A percentile compares a stretch with the other conserved stretches of the same genome.
Evolutionary conservation across 2,329 filamentous ascomycete genomes (phyloP).

Genomic region (Xylariaceae sp.): DNA sequence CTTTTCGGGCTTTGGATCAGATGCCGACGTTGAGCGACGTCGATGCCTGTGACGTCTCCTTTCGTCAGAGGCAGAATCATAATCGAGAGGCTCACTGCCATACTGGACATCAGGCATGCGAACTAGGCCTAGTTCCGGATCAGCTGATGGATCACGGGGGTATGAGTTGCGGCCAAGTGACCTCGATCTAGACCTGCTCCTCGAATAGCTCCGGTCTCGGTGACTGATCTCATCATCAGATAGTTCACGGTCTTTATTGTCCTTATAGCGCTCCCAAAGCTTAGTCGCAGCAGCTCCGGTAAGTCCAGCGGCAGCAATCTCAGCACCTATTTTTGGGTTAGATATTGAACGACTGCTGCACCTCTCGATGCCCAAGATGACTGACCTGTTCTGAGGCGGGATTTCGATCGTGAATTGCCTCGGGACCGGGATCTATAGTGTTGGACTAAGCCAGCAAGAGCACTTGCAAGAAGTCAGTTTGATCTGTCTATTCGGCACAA

Average conservation of each 20-base stretch:
- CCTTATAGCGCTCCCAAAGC: slow-evolving; percentile 56
- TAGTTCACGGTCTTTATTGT: slow-evolving; percentile 52
- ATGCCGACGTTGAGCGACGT: slow-evolving; percentile 33
- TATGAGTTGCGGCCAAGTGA: slow-evolving; percentile 39
- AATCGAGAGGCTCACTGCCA: slow-evolving; percentile 54
- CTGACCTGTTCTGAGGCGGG: slow-evolving; percentile 41
- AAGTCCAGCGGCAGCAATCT: slow-evolving; percentile 57
- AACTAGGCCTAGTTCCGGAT: slow-evolving; percentile 62
- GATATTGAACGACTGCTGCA: slow-evolving; percentile 5
- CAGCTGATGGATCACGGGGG: slow-evolving; percentile 50
- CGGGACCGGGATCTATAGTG: slow-evolving; percentile 52
- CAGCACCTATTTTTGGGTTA: slow-evolving; percentile 36
- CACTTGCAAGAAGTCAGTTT: slow-evolving; percentile 31
- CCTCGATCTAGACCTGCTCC: slow-evolving; percentile 32
- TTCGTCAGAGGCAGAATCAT: slow-evolving; percentile 48
- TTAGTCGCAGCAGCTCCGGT: slow-evolving; percentile 59
- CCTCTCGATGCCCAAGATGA: background rate
- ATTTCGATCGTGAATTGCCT: slow-evolving; percentile 37
- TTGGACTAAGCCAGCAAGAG: slow-evolving; percentile 55
- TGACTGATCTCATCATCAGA: slow-evolving; percentile 32
- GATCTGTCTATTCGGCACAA: background rate
- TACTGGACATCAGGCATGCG: slow-evolving; percentile 52
- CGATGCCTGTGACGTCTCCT: slow-evolving; percentile 37
- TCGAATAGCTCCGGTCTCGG: slow-evolving; percentile 46
- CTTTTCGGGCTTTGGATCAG: slow-evolving; percentile 35